Evolutionary conservation across 2,329 filamentous ascomycete species (phyloP), one percentile per base, ranked within the genome.

Genomic region (Aureobasidium sp.): DNA sequence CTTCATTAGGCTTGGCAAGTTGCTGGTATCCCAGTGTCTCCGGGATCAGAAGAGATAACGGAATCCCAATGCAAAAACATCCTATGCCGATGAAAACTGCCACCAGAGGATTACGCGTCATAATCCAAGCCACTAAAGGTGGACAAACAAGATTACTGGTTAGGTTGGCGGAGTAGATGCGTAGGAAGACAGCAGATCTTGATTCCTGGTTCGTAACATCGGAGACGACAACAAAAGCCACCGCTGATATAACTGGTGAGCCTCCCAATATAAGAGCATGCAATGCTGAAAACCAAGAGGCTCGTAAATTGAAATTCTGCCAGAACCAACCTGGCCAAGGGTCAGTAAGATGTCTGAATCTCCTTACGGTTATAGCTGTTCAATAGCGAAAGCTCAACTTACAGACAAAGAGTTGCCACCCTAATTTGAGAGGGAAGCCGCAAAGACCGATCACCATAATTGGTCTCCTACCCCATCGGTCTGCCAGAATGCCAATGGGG

Each of bases 401-500:
- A 68, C 67, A 69, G 27, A 75, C 69, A 9, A 71, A 32, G 55
- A 72, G 67, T 16, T 70, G 66, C 68, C 71, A 74, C 5, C 59
- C 59, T 0, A 61, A 16, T 15, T 63, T 53, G 2, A 70, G 58
- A 3, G 66, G 59, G 29, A 72, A 65, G 2, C 70, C 67, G 7
- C 68, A 25, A 2, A 71, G 39, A 7, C 68, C 66, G 5, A 73
- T 39, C 27, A 71, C 36, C 1, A 74, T 34, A 34, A 75, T 63
- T 0, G 70, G 70, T 62, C 70, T 73, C 21, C 73, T 62, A 15
- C 73, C 73, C 47, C 68, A 71, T 36, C 64, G 63, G 63, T 75
- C 73, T 11, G 73, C 73, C 2, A 67, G 65, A 63, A 70, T 74
- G 27, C 72, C 73, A 47, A 72, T 70, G 3, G 72, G 72, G 1